Percentiles rank a stretch among this genome's conserved stretches.
phyloP scores from a whole-genome alignment of 805 yeast species.

The Candida loeiensis region DNA sequence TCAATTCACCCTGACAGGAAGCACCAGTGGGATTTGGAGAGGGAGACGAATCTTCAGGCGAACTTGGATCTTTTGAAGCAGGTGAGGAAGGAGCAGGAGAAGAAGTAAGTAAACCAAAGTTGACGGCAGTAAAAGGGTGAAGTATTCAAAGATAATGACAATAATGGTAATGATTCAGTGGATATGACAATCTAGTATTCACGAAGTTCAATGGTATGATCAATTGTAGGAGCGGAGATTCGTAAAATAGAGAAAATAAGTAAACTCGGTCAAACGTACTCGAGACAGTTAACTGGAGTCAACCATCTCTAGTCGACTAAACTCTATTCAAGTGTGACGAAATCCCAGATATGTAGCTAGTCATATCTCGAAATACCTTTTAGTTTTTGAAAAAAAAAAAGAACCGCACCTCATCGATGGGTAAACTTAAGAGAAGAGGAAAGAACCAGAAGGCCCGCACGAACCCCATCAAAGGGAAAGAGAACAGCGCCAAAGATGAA shows the following conservation, averaged over 20 bases:
- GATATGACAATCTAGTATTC: no score
- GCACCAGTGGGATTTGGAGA: conserved; percentile 10
- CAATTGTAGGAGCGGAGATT: no score
- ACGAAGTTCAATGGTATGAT: no score
- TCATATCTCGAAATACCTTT: background rate
- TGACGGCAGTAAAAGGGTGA: no score
- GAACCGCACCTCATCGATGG: conserved; percentile 44
- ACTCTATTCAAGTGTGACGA: no score
- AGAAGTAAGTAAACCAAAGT: background rate
- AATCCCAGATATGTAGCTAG: no score
- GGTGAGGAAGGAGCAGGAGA: conserved; percentile 9
- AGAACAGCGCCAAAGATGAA: conserved; percentile 40
- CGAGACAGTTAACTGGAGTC: no score
- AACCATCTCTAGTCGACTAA: no score
- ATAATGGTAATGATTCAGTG: no score
- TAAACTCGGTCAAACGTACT: no score
- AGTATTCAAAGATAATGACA: no score
- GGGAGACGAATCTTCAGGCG: conserved; percentile 9
- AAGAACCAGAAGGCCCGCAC: conserved; percentile 18
- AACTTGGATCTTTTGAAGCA: conserved; percentile 10
- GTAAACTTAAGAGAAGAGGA: conserved; percentile 64
- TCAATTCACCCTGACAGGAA: conserved; percentile 27
- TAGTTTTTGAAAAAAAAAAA: conserved; percentile 1
- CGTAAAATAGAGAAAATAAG: no score
- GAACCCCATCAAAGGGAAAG: conserved; percentile 13